These are phyloP conservation scores for Lactarius hatsudake DNA, from an alignment of 768 basidiomycete genomes.

Conservation along the genomic window DNA sequence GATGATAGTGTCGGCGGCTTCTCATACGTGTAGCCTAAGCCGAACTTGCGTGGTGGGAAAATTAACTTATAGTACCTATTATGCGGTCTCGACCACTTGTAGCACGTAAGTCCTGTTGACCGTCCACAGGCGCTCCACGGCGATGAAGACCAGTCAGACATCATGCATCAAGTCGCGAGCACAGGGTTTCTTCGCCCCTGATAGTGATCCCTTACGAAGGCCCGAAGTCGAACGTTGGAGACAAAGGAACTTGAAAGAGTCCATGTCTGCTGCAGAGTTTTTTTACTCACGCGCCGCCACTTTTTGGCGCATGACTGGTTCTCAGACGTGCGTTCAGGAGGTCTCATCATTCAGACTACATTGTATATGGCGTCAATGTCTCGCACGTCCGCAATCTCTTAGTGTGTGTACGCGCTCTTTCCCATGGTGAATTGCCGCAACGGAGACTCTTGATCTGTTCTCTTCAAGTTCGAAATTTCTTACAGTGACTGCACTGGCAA, in stretches of 20 bases:
- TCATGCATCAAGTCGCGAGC: too few species aligned
- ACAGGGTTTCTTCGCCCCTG: too few species aligned
- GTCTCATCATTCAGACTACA: too few species aligned
- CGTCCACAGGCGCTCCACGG: neutral
- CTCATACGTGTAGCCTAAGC: too few species aligned
- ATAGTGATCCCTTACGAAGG: neutral
- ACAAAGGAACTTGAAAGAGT: too few species aligned
- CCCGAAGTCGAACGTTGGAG: too few species aligned
- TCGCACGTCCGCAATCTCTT: neutral
- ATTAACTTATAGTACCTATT: too few species aligned
- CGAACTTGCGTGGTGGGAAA: too few species aligned
- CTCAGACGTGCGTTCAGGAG: neutral
- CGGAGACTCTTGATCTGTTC: neutral
- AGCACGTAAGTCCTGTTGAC: neutral
- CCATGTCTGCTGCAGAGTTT: too few species aligned
- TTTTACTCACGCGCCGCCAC: neutral
- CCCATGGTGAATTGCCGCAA: neutral
- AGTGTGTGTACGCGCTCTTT: neutral
- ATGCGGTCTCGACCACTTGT: neutral
- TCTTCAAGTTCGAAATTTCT: neutral
- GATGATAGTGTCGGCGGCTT: neutral
- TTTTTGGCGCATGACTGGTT: neutral
- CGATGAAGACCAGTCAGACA: too few species aligned
- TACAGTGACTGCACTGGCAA: neutral
- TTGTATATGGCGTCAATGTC: neutral